These are phyloP conservation scores for Phoma herbarum DNA, from an alignment of 2,329 filamentous ascomycete genomes.

Conservation along the genomic window DNA sequence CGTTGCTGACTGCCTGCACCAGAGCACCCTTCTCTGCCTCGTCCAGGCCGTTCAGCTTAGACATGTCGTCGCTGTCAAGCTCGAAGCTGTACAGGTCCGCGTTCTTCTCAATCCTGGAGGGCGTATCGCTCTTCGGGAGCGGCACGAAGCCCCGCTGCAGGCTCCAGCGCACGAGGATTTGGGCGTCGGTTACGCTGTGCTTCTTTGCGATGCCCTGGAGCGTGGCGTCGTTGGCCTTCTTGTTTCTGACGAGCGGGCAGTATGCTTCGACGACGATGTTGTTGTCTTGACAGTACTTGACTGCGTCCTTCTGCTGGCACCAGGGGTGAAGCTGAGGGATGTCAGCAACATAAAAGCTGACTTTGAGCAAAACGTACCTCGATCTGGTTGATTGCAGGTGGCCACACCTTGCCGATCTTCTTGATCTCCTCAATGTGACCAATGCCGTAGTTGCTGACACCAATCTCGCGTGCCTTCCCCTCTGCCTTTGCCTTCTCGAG, in stretches of 20 bases:
- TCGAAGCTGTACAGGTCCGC: conserved; percentile 50
- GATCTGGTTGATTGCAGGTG: conserved; percentile 77
- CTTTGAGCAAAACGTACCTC: conserved; percentile 61
- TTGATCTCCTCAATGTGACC: conserved; percentile 75
- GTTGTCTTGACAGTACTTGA: conserved; percentile 66
- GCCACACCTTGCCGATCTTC: conserved; percentile 70
- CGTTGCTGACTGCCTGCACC: conserved; percentile 37
- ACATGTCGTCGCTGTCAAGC: conserved; percentile 49
- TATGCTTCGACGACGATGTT: conserved; percentile 70
- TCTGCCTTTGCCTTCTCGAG: conserved; percentile 69
- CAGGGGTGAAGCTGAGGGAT: conserved; percentile 72
- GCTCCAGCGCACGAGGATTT: conserved; percentile 82
- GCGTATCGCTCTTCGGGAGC: conserved; percentile 52
- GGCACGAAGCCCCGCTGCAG: conserved; percentile 71
- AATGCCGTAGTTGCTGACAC: conserved; percentile 76
- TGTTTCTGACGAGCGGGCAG: conserved; percentile 73
- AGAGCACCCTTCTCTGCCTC: conserved; percentile 46
- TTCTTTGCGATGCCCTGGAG: conserved; percentile 73
- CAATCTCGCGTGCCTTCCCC: conserved; percentile 70
- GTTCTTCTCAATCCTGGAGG: conserved; percentile 47
- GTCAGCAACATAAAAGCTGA: conserved; percentile 1
- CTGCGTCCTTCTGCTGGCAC: conserved; percentile 70
- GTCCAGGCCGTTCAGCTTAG: conserved; percentile 46
- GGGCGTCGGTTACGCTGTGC: conserved; percentile 76
- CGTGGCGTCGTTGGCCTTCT: conserved; percentile 74